Evolutionary conservation across 176 grass and related monocot genomes (phyloP).

Genomic region (Triticum dicoccoides): DNA sequence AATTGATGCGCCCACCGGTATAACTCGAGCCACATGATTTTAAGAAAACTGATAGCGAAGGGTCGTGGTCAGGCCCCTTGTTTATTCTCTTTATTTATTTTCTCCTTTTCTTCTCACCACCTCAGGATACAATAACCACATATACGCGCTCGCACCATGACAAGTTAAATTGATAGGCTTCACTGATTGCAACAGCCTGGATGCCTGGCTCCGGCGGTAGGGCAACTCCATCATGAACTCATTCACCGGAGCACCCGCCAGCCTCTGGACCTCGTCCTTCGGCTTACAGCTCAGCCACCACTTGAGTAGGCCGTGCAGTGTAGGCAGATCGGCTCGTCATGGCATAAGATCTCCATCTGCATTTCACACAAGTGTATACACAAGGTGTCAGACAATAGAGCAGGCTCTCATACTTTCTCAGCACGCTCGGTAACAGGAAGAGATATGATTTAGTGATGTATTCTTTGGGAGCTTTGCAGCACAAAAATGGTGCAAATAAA

Average conservation of each 20-base stretch:
- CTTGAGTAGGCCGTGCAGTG: slow-evolving; percentile 45
- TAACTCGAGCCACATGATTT: not conserved
- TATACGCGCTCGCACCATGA: too few species aligned
- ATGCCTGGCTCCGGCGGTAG: slow-evolving; percentile 43
- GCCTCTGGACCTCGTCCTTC: slow-evolving; percentile 12
- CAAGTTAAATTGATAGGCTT: too few species aligned
- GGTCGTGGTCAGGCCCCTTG: too few species aligned
- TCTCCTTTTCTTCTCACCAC: too few species aligned
- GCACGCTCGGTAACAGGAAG: too few species aligned
- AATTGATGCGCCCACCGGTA: not conserved
- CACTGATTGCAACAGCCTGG: not conserved
- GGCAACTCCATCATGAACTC: slow-evolving; percentile 77
- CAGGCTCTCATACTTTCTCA: too few species aligned
- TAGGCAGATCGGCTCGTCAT: slow-evolving; percentile 42
- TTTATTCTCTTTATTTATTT: too few species aligned
- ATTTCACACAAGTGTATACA: not conserved
- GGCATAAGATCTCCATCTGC: slow-evolving; percentile 69
- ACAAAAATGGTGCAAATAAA: not conserved
- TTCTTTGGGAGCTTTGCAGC: too few species aligned
- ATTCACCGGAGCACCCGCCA: slow-evolving; percentile 43
- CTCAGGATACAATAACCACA: too few species aligned
- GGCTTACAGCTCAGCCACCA: slow-evolving; percentile 46
- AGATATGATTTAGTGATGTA: too few species aligned
- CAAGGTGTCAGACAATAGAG: not conserved
- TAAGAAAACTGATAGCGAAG: not conserved